phyloP scores from a whole-genome alignment of 768 basidiomycete species.

The Lanmaoa pseudosensibilis region DNA sequence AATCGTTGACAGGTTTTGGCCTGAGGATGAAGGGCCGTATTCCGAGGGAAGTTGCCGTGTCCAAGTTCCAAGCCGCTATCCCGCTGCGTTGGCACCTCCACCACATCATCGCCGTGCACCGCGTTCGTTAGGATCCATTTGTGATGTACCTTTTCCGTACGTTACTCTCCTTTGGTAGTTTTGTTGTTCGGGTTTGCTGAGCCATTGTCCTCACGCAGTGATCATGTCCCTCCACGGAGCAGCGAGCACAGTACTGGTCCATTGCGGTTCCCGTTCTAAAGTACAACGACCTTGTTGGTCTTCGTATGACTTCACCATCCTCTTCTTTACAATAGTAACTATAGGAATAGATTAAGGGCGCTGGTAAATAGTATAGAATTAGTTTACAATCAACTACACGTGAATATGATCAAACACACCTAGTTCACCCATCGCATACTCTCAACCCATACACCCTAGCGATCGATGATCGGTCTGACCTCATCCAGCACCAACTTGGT shows the following conservation, averaged over 20 bases:
- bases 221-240: conserved; percentile 15
- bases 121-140: conserved; percentile 14
- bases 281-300: conserved; percentile 9
- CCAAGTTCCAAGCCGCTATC: conserved; percentile 10
- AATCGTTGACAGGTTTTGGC: conserved; percentile 33
- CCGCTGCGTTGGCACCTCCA: conserved; percentile 28
- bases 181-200: not conserved
- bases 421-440: not conserved
- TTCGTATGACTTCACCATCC: not conserved
- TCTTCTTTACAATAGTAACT: conserved; percentile 7
- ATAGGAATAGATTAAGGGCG: conserved; percentile 18
- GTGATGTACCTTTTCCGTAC: conserved; percentile 17
- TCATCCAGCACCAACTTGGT: conserved; percentile 69
- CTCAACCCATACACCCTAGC: not conserved
- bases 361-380: conserved; percentile 15
- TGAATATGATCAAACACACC: conserved; percentile 12
- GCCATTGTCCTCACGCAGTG: conserved; percentile 8
- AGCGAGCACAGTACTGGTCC: conserved; percentile 13
- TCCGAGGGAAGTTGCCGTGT: conserved; percentile 21
- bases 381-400: conserved; percentile 13
- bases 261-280: conserved; percentile 31
- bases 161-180: not conserved
- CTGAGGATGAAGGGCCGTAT: conserved; percentile 26
- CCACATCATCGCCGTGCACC: conserved; percentile 29
- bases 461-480: conserved; percentile 29